A percentile compares a stretch with the other conserved stretches of the same genome.
Conservation (phyloP, 2,329 filamentous ascomycete genomes). For the Talaromyces marneffei region DNA sequence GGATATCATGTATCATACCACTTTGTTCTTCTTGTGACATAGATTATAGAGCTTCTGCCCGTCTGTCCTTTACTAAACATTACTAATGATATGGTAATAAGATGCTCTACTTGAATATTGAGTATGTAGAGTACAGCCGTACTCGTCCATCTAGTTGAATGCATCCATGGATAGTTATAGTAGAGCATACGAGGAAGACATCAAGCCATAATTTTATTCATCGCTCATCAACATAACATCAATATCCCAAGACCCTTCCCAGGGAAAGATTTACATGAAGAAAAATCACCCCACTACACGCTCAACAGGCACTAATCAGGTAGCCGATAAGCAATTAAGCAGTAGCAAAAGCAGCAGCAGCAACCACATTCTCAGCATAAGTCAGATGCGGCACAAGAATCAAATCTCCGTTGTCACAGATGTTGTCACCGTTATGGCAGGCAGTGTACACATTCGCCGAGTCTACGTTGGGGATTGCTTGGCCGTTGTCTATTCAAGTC, state of each 20-base stretch:
- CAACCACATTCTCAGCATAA: constrained; percentile 17
- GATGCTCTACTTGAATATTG: background rate
- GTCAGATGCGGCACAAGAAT: constrained; percentile 18
- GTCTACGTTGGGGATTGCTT: constrained; percentile 13
- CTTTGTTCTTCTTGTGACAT: constrained; percentile 14
- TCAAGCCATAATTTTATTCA: background rate
- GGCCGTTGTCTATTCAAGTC: constrained; percentile 7
- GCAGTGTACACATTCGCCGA: constrained; percentile 16
- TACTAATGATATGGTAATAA: too few relatives aligned
- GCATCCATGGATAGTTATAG: too few relatives aligned
- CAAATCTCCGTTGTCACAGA: constrained; percentile 18
- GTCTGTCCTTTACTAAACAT: background rate
- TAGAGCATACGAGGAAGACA: background rate
- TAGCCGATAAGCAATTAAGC: background rate
- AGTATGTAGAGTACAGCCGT: background rate
- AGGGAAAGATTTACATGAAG: background rate
- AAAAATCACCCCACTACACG: background rate
- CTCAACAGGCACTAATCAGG: background rate
- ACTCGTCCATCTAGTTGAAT: background rate
- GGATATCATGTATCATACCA: constrained; percentile 15
- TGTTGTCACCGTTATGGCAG: constrained; percentile 17
- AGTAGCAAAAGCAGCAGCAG: constrained; percentile 15
- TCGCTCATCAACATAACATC: background rate
- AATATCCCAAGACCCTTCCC: background rate
- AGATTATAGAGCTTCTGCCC: constrained; percentile 11